These are phyloP conservation scores for Microdochium nivale DNA, from an alignment of 2,329 filamentous ascomycete genomes.

Conservation along the genomic window DNA sequence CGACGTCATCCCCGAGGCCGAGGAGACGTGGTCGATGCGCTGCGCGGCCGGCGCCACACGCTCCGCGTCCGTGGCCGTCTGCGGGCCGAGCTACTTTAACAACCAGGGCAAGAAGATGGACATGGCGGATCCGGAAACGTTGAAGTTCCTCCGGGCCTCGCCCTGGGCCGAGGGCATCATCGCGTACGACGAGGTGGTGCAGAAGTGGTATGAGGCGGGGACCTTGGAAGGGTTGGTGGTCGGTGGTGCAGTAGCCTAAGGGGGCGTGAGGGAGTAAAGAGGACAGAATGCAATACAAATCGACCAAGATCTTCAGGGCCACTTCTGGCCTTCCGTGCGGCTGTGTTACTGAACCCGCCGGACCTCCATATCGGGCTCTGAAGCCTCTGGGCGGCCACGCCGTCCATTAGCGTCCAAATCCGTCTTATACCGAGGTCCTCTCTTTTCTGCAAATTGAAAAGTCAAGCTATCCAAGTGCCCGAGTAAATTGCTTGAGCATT, in stretches of 20 bases:
- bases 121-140: conserved; percentile 14
- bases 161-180: conserved; percentile 22
- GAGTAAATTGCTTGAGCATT: too few relatives aligned
- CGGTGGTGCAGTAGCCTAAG: not conserved
- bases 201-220: conserved; percentile 20
- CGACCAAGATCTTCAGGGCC: too few relatives aligned
- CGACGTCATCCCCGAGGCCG: conserved; percentile 34
- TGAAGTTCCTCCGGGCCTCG: conserved; percentile 20
- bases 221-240: conserved; percentile 9
- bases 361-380: too few relatives aligned
- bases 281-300: too few relatives aligned
- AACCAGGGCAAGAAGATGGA: conserved; percentile 27
- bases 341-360: too few relatives aligned
- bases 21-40: conserved; percentile 37
- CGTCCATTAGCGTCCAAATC: too few relatives aligned
- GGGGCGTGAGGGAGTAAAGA: too few relatives aligned
- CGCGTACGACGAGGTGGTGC: conserved; percentile 17
- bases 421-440: too few relatives aligned
- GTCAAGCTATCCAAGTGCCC: too few relatives aligned
- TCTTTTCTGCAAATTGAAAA: too few relatives aligned
- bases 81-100: conserved; percentile 47
- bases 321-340: too few relatives aligned
- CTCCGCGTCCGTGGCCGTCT: conserved; percentile 31
- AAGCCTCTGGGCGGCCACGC: too few relatives aligned
- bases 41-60: conserved; percentile 24